Evolutionary conservation across 495 filamentous ascomycete genomes (phyloP).

Genomic region (Penicillium chermesinum): DNA sequence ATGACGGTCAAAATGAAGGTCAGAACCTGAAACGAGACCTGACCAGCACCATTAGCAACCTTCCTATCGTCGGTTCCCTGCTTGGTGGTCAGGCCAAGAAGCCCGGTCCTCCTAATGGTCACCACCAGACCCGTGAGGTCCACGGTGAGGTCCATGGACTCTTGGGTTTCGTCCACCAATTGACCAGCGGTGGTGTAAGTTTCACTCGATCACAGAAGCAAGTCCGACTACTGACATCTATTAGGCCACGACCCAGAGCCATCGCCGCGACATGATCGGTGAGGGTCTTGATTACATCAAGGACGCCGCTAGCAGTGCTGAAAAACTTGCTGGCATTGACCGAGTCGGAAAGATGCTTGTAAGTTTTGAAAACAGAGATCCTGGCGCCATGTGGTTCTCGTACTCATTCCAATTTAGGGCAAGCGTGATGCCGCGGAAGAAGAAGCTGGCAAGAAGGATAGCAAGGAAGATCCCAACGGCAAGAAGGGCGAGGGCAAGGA

Average conservation of each 20-base stretch:
- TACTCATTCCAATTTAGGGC: neutral
- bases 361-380: neutral
- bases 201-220: neutral
- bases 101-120: neutral
- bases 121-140: neutral
- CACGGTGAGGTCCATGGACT: neutral
- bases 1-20: conserved; percentile 10
- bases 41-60: conserved; percentile 2
- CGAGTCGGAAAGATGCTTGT: neutral
- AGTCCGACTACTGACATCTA: neutral
- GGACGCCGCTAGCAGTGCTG: neutral
- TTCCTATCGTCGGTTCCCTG: conserved; percentile 14
- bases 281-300: conserved; percentile 1
- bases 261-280: neutral
- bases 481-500: neutral
- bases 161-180: neutral
- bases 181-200: conserved; percentile 10
- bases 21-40: conserved; percentile 9
- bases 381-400: neutral
- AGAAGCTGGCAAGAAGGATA: neutral
- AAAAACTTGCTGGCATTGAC: neutral
- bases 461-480: neutral
- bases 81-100: conserved; percentile 8
- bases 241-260: conserved; percentile 6
- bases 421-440: neutral